Evolutionary conservation across 805 yeast genomes (phyloP).

Genomic region (Candida alai): DNA sequence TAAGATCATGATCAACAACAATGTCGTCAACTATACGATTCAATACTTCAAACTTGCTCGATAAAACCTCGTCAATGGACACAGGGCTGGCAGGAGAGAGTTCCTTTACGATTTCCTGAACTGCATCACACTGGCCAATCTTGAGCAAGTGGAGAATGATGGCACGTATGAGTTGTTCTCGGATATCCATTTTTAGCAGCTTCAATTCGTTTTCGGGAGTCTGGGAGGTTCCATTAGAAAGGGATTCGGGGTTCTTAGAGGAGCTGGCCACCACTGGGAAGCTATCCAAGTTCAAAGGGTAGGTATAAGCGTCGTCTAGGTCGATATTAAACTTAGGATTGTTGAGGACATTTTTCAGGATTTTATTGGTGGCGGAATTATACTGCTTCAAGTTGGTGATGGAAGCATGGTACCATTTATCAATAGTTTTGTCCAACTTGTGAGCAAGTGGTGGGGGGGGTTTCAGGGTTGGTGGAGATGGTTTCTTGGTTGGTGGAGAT

Average conservation of each 20-base stretch:
- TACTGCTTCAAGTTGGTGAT: constrained; percentile 31
- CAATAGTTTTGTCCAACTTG: constrained; percentile 16
- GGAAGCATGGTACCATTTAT: constrained; percentile 33
- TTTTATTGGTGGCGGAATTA: constrained; percentile 31
- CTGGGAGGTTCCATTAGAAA: neutral
- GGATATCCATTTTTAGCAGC: constrained; percentile 20
- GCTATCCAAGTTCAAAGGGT: constrained; percentile 30
- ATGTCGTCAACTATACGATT: constrained; percentile 34
- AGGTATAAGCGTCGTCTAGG: constrained; percentile 40
- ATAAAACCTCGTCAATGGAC: constrained; percentile 20
- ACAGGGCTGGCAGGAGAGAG: constrained; percentile 14
- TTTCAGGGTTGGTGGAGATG: neutral
- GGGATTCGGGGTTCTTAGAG: neutral
- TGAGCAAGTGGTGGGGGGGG: neutral
- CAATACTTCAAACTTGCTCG: constrained; percentile 24
- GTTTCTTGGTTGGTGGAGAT: neutral
- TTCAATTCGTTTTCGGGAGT: constrained; percentile 8
- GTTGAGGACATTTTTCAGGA: constrained; percentile 29
- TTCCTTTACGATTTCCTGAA: constrained; percentile 25
- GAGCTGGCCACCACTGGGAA: constrained; percentile 18
- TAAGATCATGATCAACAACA: constrained; percentile 27
- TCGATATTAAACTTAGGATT: constrained; percentile 26
- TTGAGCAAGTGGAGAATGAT: constrained; percentile 37
- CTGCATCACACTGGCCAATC: constrained; percentile 36
- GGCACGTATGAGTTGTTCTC: constrained; percentile 31